Conservation (phyloP, 2,329 filamentous ascomycete species). For the Colletotrichum sp. region DNA sequence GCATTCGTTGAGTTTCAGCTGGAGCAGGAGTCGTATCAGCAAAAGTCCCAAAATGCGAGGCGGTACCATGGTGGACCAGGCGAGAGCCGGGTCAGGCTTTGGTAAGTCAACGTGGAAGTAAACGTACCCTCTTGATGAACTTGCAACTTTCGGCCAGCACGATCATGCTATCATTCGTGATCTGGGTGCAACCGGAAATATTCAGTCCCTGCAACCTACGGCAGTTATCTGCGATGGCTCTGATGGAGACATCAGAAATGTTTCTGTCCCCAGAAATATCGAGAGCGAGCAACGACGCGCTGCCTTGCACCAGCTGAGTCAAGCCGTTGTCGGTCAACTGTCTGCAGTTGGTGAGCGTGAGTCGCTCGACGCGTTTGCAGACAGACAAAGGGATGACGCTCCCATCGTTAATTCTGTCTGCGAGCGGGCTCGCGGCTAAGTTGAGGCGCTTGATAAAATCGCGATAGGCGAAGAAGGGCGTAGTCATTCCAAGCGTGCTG, state of each 20-base stretch:
- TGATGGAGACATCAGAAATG: conserved; percentile 82
- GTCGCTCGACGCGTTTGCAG: conserved; percentile 89
- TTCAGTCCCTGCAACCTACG: conserved; percentile 89
- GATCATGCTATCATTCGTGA: conserved; percentile 87
- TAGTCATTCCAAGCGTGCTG: conserved; percentile 71
- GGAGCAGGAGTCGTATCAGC: conserved; percentile 31
- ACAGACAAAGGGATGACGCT: conserved; percentile 81
- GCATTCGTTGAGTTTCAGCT: conserved; percentile 96
- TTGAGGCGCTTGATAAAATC: conserved; percentile 93
- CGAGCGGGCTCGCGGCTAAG: conserved; percentile 70
- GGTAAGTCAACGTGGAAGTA: not conserved
- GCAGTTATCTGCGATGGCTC: conserved; percentile 81
- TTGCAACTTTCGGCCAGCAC: conserved; percentile 81
- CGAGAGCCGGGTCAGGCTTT: not conserved
- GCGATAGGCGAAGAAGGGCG: conserved; percentile 88
- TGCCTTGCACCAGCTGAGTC: conserved; percentile 78
- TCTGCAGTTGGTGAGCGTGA: conserved; percentile 90
- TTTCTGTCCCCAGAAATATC: conserved; percentile 87
- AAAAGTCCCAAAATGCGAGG: not conserved
- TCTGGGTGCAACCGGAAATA: conserved; percentile 81
- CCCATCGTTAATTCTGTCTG: conserved; percentile 81
- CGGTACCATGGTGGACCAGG: not conserved
- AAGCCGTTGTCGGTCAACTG: conserved; percentile 85
- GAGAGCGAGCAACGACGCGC: conserved; percentile 81
- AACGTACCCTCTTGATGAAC: conserved; percentile 81